Conservation (phyloP, 306 rosid genomes). For the Begonia masoniana region DNA sequence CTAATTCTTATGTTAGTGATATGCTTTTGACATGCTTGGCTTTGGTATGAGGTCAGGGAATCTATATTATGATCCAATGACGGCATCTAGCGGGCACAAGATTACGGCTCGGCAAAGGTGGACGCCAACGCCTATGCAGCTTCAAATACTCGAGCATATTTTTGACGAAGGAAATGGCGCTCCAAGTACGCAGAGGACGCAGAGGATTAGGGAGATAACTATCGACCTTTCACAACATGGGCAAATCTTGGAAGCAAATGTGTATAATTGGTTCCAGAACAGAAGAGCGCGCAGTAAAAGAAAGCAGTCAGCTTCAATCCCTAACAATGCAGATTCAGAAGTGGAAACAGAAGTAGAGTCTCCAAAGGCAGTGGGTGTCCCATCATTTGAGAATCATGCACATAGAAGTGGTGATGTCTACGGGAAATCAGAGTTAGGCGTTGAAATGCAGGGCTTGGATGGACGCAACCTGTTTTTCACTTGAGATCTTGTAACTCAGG, state of each 20-base stretch:
- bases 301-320: slow-evolving; percentile 28
- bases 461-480: slow-evolving; percentile 8
- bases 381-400: slow-evolving; percentile 20
- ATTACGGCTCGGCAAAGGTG: slow-evolving; percentile 58
- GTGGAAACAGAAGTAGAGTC: slow-evolving; percentile 32
- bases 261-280: slow-evolving; percentile 82
- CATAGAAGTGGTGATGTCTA: slow-evolving; percentile 19
- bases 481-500: too few species aligned
- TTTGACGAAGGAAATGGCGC: slow-evolving; percentile 65
- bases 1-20: too few species aligned
- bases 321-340: slow-evolving; percentile 27
- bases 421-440: slow-evolving; percentile 25
- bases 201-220: slow-evolving; percentile 57
- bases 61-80: slow-evolving; percentile 50
- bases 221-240: slow-evolving; percentile 51
- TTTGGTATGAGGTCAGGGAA: slow-evolving; percentile 45
- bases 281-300: slow-evolving; percentile 72
- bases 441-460: background rate
- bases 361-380: slow-evolving; percentile 30
- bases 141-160: slow-evolving; percentile 53
- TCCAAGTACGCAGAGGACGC: slow-evolving; percentile 50
- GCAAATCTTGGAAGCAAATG: slow-evolving; percentile 67
- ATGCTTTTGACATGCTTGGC: background rate
- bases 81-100: slow-evolving; percentile 54
- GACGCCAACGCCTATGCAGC: slow-evolving; percentile 59